Evolutionary conservation across 768 basidiomycete genomes (phyloP).

Genomic region (Lentinula raphanica): DNA sequence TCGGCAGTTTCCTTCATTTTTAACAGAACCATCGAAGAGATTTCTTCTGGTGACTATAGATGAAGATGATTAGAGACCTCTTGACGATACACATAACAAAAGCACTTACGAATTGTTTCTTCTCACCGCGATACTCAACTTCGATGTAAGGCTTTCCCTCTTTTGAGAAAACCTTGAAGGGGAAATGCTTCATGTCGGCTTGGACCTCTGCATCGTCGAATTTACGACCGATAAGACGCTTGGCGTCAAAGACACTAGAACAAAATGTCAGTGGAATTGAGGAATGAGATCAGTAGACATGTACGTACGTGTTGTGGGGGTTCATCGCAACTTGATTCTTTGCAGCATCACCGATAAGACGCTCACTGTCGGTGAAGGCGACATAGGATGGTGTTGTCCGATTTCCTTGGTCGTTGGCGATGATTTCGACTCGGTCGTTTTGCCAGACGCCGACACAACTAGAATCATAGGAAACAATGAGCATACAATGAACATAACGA

Average conservation of each 20-base stretch:
- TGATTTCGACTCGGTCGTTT: constrained; percentile 55
- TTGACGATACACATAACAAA: neutral
- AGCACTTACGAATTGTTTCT: constrained; percentile 46
- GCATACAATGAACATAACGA: constrained; percentile 35
- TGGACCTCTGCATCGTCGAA: constrained; percentile 42
- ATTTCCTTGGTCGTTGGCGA: constrained; percentile 87
- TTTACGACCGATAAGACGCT: constrained; percentile 52
- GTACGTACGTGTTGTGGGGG: constrained; percentile 56
- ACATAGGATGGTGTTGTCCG: constrained; percentile 91
- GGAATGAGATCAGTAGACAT: neutral
- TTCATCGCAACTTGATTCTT: constrained; percentile 78
- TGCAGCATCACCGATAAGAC: constrained; percentile 71
- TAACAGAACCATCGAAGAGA: constrained; percentile 58
- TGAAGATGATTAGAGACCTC: neutral
- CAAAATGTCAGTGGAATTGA: neutral
- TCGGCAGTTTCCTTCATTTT: constrained; percentile 74
- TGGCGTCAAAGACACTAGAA: constrained; percentile 44
- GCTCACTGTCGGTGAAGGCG: constrained; percentile 86
- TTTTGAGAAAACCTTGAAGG: constrained; percentile 39
- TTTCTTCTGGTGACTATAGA: constrained; percentile 55
- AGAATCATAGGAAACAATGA: neutral
- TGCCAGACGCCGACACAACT: constrained; percentile 8
- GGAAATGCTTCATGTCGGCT: constrained; percentile 46
- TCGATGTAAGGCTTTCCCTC: constrained; percentile 47
- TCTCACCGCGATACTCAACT: constrained; percentile 51